Percentiles rank a stretch among this genome's conserved stretches.
These are phyloP conservation scores for Plasmodium berghei DNA, from an alignment of 169 alveolate genomes.

Conservation along the genomic window DNA sequence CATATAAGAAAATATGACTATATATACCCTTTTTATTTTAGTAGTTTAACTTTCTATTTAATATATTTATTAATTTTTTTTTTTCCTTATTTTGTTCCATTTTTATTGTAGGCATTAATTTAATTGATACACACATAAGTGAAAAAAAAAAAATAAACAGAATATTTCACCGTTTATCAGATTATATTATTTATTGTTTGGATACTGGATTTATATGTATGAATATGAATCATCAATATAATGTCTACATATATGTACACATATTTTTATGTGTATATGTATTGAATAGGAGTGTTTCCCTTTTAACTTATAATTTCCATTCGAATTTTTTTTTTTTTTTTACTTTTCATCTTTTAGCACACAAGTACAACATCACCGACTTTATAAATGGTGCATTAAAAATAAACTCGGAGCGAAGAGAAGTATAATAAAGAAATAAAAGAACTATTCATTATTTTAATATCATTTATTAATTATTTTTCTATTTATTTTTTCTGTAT, in stretches of 20 bases:
- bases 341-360: constrained; percentile 7
- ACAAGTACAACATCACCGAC: constrained; percentile 47
- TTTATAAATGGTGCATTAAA: constrained; percentile 32
- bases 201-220: constrained; percentile 59
- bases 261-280: not conserved
- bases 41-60: not conserved
- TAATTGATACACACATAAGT: constrained; percentile 53
- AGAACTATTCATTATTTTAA: not conserved
- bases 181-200: constrained; percentile 38
- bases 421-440: constrained; percentile 6
- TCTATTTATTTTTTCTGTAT: not conserved
- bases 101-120: constrained; percentile 27
- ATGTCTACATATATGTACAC: not conserved
- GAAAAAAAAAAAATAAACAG: constrained; percentile 41
- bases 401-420: constrained; percentile 17
- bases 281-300: not conserved
- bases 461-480: not conserved
- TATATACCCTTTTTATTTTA: not conserved
- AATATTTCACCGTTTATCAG: constrained; percentile 44
- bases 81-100: not conserved
- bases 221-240: not conserved
- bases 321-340: not conserved
- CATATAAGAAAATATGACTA: not conserved
- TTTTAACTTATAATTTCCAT: not conserved
- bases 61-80: not conserved